Conservation (phyloP, 345 rosid genomes). For the Brassica carinata region DNA sequence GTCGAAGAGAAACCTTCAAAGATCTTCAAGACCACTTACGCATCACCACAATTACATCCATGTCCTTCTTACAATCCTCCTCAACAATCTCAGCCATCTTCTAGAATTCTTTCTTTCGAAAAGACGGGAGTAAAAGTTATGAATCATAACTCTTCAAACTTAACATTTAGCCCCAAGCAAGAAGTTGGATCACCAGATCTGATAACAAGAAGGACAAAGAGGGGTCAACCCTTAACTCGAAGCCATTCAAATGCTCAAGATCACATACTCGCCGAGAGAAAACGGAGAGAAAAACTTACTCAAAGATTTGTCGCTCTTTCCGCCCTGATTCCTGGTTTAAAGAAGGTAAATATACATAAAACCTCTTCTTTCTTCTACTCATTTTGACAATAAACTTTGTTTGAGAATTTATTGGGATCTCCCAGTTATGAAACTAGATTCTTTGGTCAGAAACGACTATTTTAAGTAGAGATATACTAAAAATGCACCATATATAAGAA, state of each 20-base stretch:
- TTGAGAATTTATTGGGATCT: background rate
- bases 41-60: background rate
- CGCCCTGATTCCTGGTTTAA: constrained; percentile 37
- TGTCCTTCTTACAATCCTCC: background rate
- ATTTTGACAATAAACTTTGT: background rate
- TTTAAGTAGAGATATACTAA: background rate
- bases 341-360: constrained; percentile 32
- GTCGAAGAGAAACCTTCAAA: constrained; percentile 24
- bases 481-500: background rate
- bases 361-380: too few relatives aligned
- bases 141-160: constrained; percentile 15
- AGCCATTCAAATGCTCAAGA: constrained; percentile 35
- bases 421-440: background rate
- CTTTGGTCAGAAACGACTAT: background rate
- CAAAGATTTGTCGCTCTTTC: constrained; percentile 43
- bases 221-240: constrained; percentile 9
- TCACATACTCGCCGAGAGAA: constrained; percentile 36
- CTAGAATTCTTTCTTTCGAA: constrained; percentile 31
- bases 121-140: background rate
- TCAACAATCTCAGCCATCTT: constrained; percentile 7
- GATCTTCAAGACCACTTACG: constrained; percentile 20
- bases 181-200: constrained; percentile 6
- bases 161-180: constrained; percentile 20
- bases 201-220: constrained; percentile 23
- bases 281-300: constrained; percentile 39